Base-by-base conservation (phyloP, 345 rosid species). In the Anacardium occidentale region DNA sequence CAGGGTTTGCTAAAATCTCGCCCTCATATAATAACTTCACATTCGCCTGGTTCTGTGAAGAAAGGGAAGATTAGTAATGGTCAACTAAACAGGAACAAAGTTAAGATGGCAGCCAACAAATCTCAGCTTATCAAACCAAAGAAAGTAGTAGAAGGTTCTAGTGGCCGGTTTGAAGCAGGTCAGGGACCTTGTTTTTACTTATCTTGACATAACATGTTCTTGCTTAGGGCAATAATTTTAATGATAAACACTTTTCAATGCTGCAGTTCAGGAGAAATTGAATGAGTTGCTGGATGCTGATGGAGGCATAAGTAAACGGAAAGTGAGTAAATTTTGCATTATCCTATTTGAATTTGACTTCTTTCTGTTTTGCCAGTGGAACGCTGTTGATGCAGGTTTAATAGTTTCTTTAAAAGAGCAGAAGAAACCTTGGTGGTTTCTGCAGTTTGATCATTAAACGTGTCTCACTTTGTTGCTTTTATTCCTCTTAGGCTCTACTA, bases 191-290 rank as follows among this genome's bases (percentile, higher is more conserved):
- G 57, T 57, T 47, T 65, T 58, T 12, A 21, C 17, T 40, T 64
- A 12, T 64, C 14, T 32, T 34, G 45, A 40, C 62, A 62, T 54
- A 63, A 34, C 24, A 32, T 63, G 25, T 47, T 17, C 15, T 75
- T 61, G 40, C 7, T 7, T 44, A 17, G 40, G 34, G 44, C 56
- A 26, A 55, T 65, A 2, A 71, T 13, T 24, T 40, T 50, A 64
- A 54, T 47, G 47, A 57, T 69, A 59, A 64, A 34, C 66, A 34
- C 52, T 44, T 17, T 71, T 56, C 58, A 62, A 40, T 75, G n/a
- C 75, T 80, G 82, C 94, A 95, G 99, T 95, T 80, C 91, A 92
- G 75, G 99, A 85, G 86, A 95, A 93, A 83, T 87, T 95, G 54
- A 95, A 93, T 74, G 99, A 95, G 76, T 77, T 95, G 85, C 90